These are phyloP conservation scores for Acer negundo DNA, from an alignment of 345 rosid species.

Conservation along the genomic window DNA sequence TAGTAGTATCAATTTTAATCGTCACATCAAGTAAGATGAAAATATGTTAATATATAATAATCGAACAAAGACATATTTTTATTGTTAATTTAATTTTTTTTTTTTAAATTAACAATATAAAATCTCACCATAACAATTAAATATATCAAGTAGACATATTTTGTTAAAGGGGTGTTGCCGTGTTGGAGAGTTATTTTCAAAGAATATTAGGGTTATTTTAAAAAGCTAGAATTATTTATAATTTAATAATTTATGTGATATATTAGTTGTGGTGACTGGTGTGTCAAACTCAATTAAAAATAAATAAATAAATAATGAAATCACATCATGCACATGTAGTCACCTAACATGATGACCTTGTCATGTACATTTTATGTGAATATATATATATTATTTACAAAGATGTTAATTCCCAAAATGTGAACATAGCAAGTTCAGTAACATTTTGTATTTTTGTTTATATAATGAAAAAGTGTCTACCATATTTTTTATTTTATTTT, in stretches of 20 bases:
- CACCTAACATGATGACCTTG: background rate
- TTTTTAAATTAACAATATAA: background rate
- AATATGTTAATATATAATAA: no score
- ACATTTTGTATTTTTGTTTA: no score
- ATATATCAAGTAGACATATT: background rate
- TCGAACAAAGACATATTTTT: no score
- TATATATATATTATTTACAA: no score
- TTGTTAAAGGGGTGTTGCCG: background rate
- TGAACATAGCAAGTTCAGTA: no score
- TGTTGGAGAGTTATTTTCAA: background rate
- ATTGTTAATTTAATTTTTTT: no score
- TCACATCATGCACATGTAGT: background rate
- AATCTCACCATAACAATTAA: no score
- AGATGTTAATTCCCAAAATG: no score
- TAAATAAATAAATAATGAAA: background rate
- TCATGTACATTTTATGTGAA: background rate
- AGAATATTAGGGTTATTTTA: background rate
- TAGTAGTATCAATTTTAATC: no score
- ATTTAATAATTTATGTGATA: background rate
- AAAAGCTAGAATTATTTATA: background rate
- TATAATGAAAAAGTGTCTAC: no score
- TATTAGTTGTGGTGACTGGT: background rate
- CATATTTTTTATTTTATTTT: no score
- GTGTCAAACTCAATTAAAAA: background rate
- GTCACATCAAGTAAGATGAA: background rate